Conservation (phyloP, 257 asterid species). For the Penstemon newberryi region DNA sequence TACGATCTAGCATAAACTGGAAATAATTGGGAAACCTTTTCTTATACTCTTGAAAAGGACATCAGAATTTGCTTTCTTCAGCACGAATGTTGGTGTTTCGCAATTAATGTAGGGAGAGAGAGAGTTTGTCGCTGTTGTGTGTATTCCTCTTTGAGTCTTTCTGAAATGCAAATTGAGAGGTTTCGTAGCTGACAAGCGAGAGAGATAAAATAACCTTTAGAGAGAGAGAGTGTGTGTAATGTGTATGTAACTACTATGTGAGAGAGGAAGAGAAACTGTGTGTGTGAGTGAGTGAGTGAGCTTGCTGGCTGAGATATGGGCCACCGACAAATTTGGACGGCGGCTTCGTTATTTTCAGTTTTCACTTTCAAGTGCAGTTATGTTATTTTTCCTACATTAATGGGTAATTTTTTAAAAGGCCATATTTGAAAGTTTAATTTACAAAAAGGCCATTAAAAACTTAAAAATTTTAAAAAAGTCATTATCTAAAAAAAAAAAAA, state of each 20-base stretch:
- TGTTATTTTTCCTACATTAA: too few relatives aligned
- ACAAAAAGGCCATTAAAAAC: too few relatives aligned
- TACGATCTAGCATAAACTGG: conserved; percentile 30
- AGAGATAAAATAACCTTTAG: neutral
- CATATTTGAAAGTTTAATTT: too few relatives aligned
- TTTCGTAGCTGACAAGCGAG: conserved; percentile 7
- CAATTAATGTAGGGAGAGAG: conserved; percentile 6
- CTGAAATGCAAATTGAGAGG: neutral
- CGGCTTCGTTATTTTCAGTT: neutral
- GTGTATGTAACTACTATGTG: too few relatives aligned
- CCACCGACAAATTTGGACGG: conserved; percentile 16
- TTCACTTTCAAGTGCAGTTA: too few relatives aligned
- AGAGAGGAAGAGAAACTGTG: too few relatives aligned
- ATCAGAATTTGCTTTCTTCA: conserved; percentile 27
- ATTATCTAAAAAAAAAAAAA: too few relatives aligned
- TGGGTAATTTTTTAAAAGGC: too few relatives aligned
- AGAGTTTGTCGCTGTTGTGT: neutral
- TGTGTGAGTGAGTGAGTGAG: too few relatives aligned
- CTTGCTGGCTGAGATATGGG: neutral
- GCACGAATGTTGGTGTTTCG: conserved; percentile 29
- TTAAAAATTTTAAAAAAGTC: too few relatives aligned
- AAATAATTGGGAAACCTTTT: conserved; percentile 23
- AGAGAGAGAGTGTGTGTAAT: neutral
- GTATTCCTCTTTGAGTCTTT: conserved; percentile 20
- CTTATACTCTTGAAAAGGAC: conserved; percentile 28